These are phyloP conservation scores for Kwoniella sp. DNA, from an alignment of 768 basidiomycete species.

Conservation along the genomic window DNA sequence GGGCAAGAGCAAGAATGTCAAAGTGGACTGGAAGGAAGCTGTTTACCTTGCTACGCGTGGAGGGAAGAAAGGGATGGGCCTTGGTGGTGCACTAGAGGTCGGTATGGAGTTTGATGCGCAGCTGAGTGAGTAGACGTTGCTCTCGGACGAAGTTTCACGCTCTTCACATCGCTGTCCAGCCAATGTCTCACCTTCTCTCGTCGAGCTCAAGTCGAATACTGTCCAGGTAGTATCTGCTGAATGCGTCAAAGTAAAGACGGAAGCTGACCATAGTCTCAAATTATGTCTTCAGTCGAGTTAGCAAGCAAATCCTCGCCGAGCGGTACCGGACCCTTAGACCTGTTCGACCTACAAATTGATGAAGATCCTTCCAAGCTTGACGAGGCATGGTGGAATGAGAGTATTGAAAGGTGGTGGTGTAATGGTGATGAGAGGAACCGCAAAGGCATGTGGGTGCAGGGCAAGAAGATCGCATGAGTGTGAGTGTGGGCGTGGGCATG, in stretches of 20 bases:
- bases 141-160: too few species aligned
- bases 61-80: slow-evolving; percentile 69
- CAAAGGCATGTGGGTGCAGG: slow-evolving; percentile 73
- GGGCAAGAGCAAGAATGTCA: slow-evolving; percentile 52
- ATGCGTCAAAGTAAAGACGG: background rate
- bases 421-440: slow-evolving; percentile 73
- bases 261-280: background rate
- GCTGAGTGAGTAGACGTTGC: slow-evolving; percentile 41
- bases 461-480: slow-evolving; percentile 47
- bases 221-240: too few species aligned
- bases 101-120: slow-evolving; percentile 56
- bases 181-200: too few species aligned
- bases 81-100: slow-evolving; percentile 55
- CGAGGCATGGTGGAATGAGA: slow-evolving; percentile 58
- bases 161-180: too few species aligned
- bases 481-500: background rate
- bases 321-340: slow-evolving; percentile 70
- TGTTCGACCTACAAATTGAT: slow-evolving; percentile 61
- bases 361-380: slow-evolving; percentile 7
- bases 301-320: slow-evolving; percentile 32
- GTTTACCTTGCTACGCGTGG: slow-evolving; percentile 80
- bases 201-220: background rate
- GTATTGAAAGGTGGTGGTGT: slow-evolving; percentile 90
- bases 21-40: slow-evolving; percentile 78
- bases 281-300: slow-evolving; percentile 62